A percentile compares a stretch with the other conserved stretches of the same genome.
Conservation (phyloP, 2,329 filamentous ascomycete genomes). For the Bimuria novae-zelandiae region DNA sequence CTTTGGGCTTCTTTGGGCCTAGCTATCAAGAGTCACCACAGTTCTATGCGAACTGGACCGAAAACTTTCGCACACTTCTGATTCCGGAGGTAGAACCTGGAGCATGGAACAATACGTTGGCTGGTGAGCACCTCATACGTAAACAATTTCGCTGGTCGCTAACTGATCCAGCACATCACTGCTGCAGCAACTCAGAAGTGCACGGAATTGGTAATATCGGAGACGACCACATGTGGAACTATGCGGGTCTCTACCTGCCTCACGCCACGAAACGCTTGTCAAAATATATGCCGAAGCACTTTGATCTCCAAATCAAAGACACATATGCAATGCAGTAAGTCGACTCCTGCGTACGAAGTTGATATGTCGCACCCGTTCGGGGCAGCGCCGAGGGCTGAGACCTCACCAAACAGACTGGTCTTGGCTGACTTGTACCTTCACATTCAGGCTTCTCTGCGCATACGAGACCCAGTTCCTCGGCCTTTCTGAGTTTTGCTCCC, state of each 20-base stretch:
- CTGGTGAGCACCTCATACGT: not conserved
- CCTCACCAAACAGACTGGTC: too few relatives aligned
- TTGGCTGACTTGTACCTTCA: too few relatives aligned
- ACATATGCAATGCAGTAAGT: conserved; percentile 55
- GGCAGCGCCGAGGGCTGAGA: too few relatives aligned
- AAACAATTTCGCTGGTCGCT: not conserved
- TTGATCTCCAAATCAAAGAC: conserved; percentile 56
- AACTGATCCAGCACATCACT: conserved; percentile 8
- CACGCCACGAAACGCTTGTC: conserved; percentile 54
- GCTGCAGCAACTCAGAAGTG: conserved; percentile 10
- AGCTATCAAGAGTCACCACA: conserved; percentile 49
- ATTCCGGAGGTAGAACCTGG: conserved; percentile 55
- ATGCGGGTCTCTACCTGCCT: conserved; percentile 53
- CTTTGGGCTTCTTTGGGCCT: conserved; percentile 58
- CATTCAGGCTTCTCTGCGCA: conserved; percentile 58
- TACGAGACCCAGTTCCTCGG: conserved; percentile 59
- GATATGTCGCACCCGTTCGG: too few relatives aligned
- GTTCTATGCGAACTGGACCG: conserved; percentile 46
- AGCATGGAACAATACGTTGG: conserved; percentile 53
- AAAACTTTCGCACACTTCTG: conserved; percentile 55
- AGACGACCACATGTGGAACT: conserved; percentile 50
- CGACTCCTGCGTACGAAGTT: too few relatives aligned
- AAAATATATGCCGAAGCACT: conserved; percentile 52
- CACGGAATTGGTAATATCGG: conserved; percentile 44
- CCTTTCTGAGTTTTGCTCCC: conserved; percentile 56